Evolutionary conservation across 2,329 filamentous ascomycete genomes (phyloP).

Genomic region (Alternaria sp.): DNA sequence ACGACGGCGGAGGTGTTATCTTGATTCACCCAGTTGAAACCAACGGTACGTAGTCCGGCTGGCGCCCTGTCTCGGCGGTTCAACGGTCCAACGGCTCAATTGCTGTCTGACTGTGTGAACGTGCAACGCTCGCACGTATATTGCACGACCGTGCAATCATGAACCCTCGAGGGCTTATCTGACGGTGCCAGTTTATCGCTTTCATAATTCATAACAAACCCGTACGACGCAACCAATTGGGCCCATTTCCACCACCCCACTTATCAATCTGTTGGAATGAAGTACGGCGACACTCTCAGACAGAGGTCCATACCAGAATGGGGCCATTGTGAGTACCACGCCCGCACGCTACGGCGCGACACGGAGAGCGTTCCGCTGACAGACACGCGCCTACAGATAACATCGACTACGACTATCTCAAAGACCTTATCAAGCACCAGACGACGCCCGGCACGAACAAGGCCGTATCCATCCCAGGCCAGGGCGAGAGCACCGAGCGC

Average conservation of each 20-base stretch:
- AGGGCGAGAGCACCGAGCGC: constrained; percentile 60
- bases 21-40: constrained; percentile 4
- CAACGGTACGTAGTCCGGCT: constrained; percentile 20
- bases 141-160: not conserved
- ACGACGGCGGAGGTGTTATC: not conserved
- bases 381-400: constrained; percentile 64
- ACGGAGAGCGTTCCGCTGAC: constrained; percentile 17
- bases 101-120: constrained; percentile 1
- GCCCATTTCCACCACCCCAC: not conserved
- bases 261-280: constrained; percentile 59
- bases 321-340: constrained; percentile 67
- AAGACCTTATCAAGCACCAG: constrained; percentile 81
- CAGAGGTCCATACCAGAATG: constrained; percentile 81
- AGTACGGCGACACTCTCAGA: constrained; percentile 77
- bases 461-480: constrained; percentile 77
- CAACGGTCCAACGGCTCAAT: constrained; percentile 5
- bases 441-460: constrained; percentile 73
- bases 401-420: constrained; percentile 87
- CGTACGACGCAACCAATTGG: constrained; percentile 9
- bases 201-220: constrained; percentile 13
- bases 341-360: not conserved
- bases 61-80: constrained; percentile 1
- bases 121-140: not conserved
- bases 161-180: constrained; percentile 15
- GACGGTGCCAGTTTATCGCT: constrained; percentile 10